phyloP scores from a whole-genome alignment of 2,329 filamentous ascomycete genomes.

The Apiospora marii region DNA sequence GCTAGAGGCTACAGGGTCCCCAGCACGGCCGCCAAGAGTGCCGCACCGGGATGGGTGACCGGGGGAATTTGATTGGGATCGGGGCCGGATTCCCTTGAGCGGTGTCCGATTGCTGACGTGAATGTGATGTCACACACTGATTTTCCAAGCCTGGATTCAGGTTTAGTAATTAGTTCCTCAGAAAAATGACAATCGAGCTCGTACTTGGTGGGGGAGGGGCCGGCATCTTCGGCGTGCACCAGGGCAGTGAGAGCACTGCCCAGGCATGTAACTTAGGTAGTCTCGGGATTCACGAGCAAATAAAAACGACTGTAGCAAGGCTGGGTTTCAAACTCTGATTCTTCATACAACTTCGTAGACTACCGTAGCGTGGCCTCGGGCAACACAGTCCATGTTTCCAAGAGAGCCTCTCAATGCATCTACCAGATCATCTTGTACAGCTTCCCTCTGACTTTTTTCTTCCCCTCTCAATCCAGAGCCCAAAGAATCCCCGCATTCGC shows the following conservation, averaged over 20 bases:
- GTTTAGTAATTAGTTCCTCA: too few species aligned
- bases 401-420: conserved; percentile 2
- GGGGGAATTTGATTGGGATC: neutral
- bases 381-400: conserved; percentile 10
- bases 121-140: neutral
- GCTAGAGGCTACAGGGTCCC: too few species aligned
- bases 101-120: neutral
- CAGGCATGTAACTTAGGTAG: too few species aligned
- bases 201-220: neutral
- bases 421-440: conserved; percentile 4
- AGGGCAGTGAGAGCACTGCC: neutral
- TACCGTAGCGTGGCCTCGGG: conserved; percentile 6
- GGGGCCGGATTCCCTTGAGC: neutral
- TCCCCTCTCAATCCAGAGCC: neutral
- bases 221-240: neutral
- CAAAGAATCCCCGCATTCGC: neutral
- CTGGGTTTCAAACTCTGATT: neutral
- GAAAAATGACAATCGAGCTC: neutral
- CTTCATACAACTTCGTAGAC: conserved; percentile 11
- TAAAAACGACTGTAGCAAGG: neutral
- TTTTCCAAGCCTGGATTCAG: neutral
- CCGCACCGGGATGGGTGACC: conserved; percentile 31
- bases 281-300: neutral
- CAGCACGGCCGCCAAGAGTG: too few species aligned
- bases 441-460: neutral